These are phyloP conservation scores for Trichoderma sp. DNA, from an alignment of 2,329 filamentous ascomycete genomes.

Conservation along the genomic window DNA sequence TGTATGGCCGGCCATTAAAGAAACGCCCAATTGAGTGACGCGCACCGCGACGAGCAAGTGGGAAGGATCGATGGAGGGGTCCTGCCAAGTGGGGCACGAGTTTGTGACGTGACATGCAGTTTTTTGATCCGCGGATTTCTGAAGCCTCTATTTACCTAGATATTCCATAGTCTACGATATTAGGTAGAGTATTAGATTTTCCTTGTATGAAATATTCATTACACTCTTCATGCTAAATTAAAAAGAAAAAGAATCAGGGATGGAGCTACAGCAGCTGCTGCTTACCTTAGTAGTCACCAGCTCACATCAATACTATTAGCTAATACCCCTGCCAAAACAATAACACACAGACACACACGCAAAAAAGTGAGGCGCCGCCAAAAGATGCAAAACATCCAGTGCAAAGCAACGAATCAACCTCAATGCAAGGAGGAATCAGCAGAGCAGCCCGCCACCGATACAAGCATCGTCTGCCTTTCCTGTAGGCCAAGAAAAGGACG, in stretches of 20 bases:
- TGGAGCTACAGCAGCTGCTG: neutral
- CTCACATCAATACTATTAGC: neutral
- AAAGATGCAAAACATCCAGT: neutral
- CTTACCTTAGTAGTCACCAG: neutral
- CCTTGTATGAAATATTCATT: neutral
- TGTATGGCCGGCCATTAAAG: neutral
- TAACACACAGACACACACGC: neutral
- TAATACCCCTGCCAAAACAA: neutral
- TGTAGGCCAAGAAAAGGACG: neutral
- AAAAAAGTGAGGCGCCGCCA: neutral
- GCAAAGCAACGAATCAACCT: neutral
- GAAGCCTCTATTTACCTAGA: neutral
- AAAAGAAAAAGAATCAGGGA: neutral
- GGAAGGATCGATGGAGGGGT: constrained; percentile 21
- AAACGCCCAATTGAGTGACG: constrained; percentile 18
- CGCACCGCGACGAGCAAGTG: constrained; percentile 18
- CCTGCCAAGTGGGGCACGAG: constrained; percentile 4
- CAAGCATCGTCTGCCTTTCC: neutral
- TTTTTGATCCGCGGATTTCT: neutral
- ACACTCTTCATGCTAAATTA: neutral
- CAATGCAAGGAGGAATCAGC: neutral
- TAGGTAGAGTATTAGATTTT: neutral
- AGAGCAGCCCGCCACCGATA: neutral
- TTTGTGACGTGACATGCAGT: neutral
- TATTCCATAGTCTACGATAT: neutral